Evolutionary conservation across 2,329 filamentous ascomycete species (phyloP), one percentile per base, ranked within the genome.

Genomic region (Epichloe brachyelytri): DNA sequence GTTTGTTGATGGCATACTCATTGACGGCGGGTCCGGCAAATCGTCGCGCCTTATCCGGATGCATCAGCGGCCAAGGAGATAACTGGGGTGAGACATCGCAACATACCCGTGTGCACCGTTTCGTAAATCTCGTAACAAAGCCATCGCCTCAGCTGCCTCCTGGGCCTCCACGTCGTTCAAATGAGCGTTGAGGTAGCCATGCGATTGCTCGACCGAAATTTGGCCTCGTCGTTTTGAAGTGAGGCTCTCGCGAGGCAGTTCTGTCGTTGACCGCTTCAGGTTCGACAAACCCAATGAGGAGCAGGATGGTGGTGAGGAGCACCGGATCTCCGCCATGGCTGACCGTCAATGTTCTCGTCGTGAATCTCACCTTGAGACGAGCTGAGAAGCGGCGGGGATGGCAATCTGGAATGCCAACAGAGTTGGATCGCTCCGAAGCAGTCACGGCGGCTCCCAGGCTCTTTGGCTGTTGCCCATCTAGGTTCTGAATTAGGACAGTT

Each of bases 161-260:
- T 10, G 26, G 8, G 26, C 8, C 26, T 10, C 3, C 26, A 1
- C 7, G 7, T 30, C 26, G 26, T 3, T 30, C 26, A 1, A 30
- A 4, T 10, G 26, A 30, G 26, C 8, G 7, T 30, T 30, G 26
- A 30, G 20, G 15, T 17, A 39, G 40, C 17, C 30, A 17, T 37
- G 34, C 12, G 30, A 46, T 46, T 44, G 33, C 38, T 46, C 40
- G 14, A 30, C 38, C 41, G 34, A 46, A 4, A 8, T 5, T 33
- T 40, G 46, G 5, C 36, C 46, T 49, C 30, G 51, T 5, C 51
- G 51, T 41, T 52, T 49, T 41, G 15, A 14, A 14, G 33, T n/a
- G 36, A 46, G 46, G 33, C 34, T 43, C n/a, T 22, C 14, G 30
- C 33, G 20, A 0, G 15, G 4, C 15, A 22, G 47, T 51, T 47